Evolutionary conservation across 208 protist species (phyloP), one percentile per base, ranked within the genome.

Genomic region (Trypanosoma brucei): DNA sequence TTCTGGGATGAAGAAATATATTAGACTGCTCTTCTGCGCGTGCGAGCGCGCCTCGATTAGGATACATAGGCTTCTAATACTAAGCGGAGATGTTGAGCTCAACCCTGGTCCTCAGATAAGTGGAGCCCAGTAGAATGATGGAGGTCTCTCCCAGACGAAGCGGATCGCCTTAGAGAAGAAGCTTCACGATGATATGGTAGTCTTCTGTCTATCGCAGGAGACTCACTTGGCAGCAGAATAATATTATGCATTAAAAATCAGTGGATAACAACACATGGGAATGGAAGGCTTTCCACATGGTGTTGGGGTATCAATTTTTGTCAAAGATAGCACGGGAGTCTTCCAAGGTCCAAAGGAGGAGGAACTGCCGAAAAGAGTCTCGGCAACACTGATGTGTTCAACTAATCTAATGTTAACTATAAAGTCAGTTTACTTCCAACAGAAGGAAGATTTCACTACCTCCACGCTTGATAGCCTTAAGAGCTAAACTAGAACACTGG

Each of bases 281-380:
- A n/a, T n/a, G n/a, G n/a, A n/a, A n/a, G n/a, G n/a, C n/a, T n/a
- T n/a, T n/a, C n/a, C n/a, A 3, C 53, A 68, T 2, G 63, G 55
- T 33, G 55, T 48, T 5, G 63, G 63, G 8, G 55, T 48, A 3
- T 68, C 54, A 60, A 60, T 68, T 11, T 14, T 68, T 0, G 53
- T 68, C 1, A n/a, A 40, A 3, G 55, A 68, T 3, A 51, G 63
- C 35, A 2, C 51, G 14, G 52, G 36, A 3, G 4, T 22, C 0
- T 0, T 22, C 22, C 22, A 22, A 22, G 22, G 22, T 22, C 22
- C 22, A 0, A 22, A 22, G 22, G 22, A 22, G 22, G 22, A 22
- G 22, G 22, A 0, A 0, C 22, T 22, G 22, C 22, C 0, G 22
- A 0, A 7, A 52, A 13, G 36, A 3, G 0, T 31, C 38, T 4